Percentiles rank a stretch among this genome's conserved stretches.
phyloP scores from a whole-genome alignment of 495 filamentous ascomycete genomes.

The Extremus antarcticus region DNA sequence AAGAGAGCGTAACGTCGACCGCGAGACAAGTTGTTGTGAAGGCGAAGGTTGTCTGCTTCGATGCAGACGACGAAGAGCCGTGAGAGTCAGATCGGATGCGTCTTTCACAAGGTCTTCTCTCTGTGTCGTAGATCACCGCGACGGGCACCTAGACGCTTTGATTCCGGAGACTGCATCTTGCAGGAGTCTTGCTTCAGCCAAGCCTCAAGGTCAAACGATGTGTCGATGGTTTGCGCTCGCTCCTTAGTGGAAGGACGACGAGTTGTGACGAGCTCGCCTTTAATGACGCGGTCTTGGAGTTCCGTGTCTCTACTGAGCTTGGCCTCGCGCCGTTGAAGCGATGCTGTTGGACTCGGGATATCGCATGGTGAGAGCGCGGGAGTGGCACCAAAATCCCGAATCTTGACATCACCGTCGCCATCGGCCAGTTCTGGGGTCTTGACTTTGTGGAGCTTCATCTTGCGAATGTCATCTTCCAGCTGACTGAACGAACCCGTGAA shows the following conservation, averaged over 20 bases:
- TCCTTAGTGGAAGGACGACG: constrained; percentile 5
- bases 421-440: constrained; percentile 5
- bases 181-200: constrained; percentile 8
- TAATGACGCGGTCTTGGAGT: constrained; percentile 3
- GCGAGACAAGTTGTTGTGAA: constrained; percentile 24
- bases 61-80: neutral
- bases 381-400: constrained; percentile 10
- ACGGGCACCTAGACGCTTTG: neutral
- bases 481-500: constrained; percentile 14
- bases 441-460: constrained; percentile 6
- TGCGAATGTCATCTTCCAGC: neutral
- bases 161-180: neutral
- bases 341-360: neutral
- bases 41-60: constrained; percentile 22
- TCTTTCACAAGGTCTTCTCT: constrained; percentile 10
- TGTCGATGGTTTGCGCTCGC: constrained; percentile 1
- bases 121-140: constrained; percentile 7
- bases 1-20: constrained; percentile 24
- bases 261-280: constrained; percentile 5
- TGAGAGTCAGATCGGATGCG: neutral
- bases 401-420: neutral
- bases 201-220: neutral
- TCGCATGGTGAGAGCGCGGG: neutral
- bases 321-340: constrained; percentile 8
- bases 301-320: constrained; percentile 4